A percentile compares a stretch with the other conserved stretches of the same genome.
Conservation (phyloP, 23 red algal species). For the Gracilaria caudata region DNA sequence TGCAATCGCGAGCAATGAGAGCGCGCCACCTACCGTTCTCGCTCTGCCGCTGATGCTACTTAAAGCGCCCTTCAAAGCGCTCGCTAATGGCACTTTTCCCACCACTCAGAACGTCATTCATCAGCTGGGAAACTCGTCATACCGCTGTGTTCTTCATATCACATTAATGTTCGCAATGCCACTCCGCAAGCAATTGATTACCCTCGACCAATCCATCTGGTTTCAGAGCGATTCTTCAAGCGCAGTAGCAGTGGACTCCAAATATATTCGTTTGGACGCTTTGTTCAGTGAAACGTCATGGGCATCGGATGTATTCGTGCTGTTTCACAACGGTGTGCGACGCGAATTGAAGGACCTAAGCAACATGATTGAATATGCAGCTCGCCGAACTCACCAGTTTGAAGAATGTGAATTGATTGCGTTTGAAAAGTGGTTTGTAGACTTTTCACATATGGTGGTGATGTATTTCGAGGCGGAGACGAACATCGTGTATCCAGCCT, state of each 20-base stretch:
- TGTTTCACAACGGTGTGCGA: conserved; percentile 46
- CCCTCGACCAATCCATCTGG: conserved; percentile 13
- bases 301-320: conserved; percentile 39
- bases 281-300: conserved; percentile 32
- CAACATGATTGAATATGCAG: conserved; percentile 33
- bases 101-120: background rate
- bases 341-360: conserved; percentile 34
- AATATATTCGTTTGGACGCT: background rate
- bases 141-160: background rate
- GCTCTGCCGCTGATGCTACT: background rate
- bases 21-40: background rate
- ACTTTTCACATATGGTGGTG: conserved; percentile 33
- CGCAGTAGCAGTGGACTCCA: background rate
- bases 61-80: background rate
- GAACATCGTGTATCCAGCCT: conserved; percentile 27
- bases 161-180: conserved; percentile 1
- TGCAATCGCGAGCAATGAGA: background rate
- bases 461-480: conserved; percentile 31
- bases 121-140: conserved; percentile 1
- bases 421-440: conserved; percentile 39
- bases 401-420: conserved; percentile 1
- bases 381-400: background rate
- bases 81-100: background rate
- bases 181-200: background rate
- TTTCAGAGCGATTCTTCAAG: background rate